Conservation (phyloP, 2,329 filamentous ascomycete genomes). For the Ceratocystis diversiconidia region DNA sequence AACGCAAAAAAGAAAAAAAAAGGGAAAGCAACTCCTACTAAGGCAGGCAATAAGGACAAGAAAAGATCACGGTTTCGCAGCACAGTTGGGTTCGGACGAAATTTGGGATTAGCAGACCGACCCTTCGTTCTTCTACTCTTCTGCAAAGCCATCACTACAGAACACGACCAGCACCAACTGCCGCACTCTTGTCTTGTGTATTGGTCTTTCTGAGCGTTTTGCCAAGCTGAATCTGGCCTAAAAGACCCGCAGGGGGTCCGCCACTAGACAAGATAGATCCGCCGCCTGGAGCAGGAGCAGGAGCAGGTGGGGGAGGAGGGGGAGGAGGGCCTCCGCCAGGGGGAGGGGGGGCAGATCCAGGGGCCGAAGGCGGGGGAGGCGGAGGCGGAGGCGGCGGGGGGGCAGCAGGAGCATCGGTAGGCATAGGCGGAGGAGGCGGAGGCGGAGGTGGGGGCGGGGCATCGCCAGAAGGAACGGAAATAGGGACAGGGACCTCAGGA, state of each 20-base stretch:
- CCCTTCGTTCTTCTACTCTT: neutral
- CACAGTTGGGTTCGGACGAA: neutral
- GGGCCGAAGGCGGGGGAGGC: constrained; percentile 26
- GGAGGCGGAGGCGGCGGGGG: constrained; percentile 25
- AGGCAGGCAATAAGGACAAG: neutral
- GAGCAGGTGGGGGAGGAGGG: constrained; percentile 24
- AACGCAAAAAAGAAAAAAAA: constrained; percentile 19
- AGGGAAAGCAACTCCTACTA: constrained; percentile 18
- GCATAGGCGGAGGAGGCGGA: constrained; percentile 26
- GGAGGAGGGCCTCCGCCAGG: neutral
- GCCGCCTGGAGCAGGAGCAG: constrained; percentile 25
- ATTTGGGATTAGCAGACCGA: neutral
- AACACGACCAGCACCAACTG: constrained; percentile 64
- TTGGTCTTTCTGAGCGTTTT: constrained; percentile 69
- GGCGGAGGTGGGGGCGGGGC: constrained; percentile 21
- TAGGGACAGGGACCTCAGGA: constrained; percentile 22
- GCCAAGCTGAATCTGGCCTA: constrained; percentile 73
- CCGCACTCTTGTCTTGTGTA: constrained; percentile 72
- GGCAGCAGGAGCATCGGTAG: constrained; percentile 26
- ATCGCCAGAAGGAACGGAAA: constrained; percentile 22
- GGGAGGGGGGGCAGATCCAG: constrained; percentile 25
- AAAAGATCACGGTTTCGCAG: neutral
- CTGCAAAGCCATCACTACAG: constrained; percentile 28
- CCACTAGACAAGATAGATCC: constrained; percentile 25
- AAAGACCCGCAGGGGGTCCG: constrained; percentile 46